Conservation (phyloP, 805 yeast genomes). For the Komagataella pseudopastoris region DNA sequence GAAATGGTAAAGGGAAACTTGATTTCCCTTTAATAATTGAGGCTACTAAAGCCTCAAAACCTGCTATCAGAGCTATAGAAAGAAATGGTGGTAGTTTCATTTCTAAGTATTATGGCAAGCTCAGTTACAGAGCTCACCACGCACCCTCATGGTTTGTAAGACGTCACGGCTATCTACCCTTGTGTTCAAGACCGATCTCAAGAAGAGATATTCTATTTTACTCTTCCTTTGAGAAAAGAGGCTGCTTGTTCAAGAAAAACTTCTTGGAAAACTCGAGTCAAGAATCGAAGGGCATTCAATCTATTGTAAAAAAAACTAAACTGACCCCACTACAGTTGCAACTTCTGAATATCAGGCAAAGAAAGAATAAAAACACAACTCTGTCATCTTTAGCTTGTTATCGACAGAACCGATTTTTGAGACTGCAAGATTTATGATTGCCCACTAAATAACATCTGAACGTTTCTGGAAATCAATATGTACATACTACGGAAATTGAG, state of each 20-base stretch:
- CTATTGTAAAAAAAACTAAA: neutral
- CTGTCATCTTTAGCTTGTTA: neutral
- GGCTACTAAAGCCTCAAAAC: conserved; percentile 66
- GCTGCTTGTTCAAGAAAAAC: conserved; percentile 40
- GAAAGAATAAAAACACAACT: neutral
- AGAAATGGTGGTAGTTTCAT: conserved; percentile 59
- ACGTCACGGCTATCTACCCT: conserved; percentile 69
- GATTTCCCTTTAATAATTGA: conserved; percentile 60
- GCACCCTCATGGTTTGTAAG: conserved; percentile 57
- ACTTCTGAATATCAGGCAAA: neutral
- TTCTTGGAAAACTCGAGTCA: neutral
- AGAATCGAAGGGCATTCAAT: neutral
- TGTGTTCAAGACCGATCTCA: conserved; percentile 75
- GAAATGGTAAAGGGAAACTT: conserved; percentile 38
- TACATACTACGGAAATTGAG: neutral
- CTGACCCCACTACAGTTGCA: neutral
- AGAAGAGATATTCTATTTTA: conserved; percentile 73
- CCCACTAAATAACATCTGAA: neutral
- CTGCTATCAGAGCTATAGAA: conserved; percentile 67
- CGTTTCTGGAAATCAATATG: neutral
- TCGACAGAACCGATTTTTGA: neutral
- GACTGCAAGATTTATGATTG: neutral
- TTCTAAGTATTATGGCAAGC: conserved; percentile 53
- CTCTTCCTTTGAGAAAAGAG: conserved; percentile 56
- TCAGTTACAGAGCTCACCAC: conserved; percentile 64